Percentiles rank a stretch among this genome's conserved stretches.
Evolutionary conservation across 371 early-diverging fungal genomes (phyloP).

Genomic region (Mortierella sp.): DNA sequence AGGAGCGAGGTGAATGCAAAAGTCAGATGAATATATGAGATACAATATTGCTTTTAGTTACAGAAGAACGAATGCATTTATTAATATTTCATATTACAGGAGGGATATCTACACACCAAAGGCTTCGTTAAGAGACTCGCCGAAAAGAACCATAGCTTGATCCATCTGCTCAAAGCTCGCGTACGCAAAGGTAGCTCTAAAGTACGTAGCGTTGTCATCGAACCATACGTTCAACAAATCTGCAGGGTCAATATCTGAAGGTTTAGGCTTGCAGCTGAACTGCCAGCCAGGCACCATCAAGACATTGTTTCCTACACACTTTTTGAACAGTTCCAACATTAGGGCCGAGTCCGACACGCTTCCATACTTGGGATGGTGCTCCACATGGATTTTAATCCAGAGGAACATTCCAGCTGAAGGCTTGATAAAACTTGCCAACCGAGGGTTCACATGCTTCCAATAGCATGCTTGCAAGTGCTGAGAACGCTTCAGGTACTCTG

Average conservation of each 20-base stretch:
- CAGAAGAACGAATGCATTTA: too few species aligned
- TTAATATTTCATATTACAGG: too few species aligned
- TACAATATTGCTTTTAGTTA: too few species aligned
- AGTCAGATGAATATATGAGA: too few species aligned
- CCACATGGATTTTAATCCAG: conserved; percentile 77
- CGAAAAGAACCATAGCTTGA: conserved; percentile 60
- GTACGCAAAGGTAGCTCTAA: conserved; percentile 68
- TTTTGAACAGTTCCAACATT: conserved; percentile 49
- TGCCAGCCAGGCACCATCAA: conserved; percentile 72
- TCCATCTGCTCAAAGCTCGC: conserved; percentile 68
- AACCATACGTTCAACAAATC: conserved; percentile 33
- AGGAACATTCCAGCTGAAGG: conserved; percentile 90
- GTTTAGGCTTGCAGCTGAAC: conserved; percentile 53
- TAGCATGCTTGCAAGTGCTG: conserved; percentile 68
- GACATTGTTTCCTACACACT: conserved; percentile 62
- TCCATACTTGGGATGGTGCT: conserved; percentile 63
- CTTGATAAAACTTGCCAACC: conserved; percentile 70
- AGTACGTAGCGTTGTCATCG: conserved; percentile 59
- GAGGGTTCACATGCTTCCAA: conserved; percentile 63
- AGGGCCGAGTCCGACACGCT: conserved; percentile 28
- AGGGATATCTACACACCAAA: conserved; percentile 4
- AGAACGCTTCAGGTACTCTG: conserved; percentile 70
- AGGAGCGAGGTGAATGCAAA: too few species aligned
- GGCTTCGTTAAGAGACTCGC: conserved; percentile 26
- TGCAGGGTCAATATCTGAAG: conserved; percentile 13